Evolutionary conservation across 2,329 filamentous ascomycete genomes (phyloP).

Genomic region (Tricladium varicosporioides): DNA sequence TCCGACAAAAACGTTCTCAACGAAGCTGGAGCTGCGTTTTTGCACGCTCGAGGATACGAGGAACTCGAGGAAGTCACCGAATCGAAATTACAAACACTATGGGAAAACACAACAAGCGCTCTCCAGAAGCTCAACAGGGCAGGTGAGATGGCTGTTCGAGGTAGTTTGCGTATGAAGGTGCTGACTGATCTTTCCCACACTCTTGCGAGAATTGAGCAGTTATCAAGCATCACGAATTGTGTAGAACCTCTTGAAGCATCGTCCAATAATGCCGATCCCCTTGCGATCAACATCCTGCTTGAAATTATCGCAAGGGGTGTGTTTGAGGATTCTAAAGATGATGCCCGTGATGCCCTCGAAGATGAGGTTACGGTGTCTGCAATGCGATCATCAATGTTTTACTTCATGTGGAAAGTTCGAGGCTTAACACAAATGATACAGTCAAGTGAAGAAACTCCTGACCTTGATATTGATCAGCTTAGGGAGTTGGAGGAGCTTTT

Average conservation of each 20-base stretch:
- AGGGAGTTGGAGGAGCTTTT: slow-evolving; percentile 55
- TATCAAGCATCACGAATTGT: slow-evolving; percentile 77
- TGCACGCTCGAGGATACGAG: slow-evolving; percentile 82
- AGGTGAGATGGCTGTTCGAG: slow-evolving; percentile 68
- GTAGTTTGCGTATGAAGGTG: slow-evolving; percentile 62
- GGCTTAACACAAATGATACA: slow-evolving; percentile 54
- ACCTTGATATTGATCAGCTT: slow-evolving; percentile 59
- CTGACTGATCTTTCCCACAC: slow-evolving; percentile 72
- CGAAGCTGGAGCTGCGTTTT: slow-evolving; percentile 77
- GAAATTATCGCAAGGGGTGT: slow-evolving; percentile 73
- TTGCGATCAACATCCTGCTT: slow-evolving; percentile 67
- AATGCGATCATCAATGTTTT: slow-evolving; percentile 76
- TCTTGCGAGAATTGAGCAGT: slow-evolving; percentile 75
- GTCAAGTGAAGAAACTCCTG: slow-evolving; percentile 52
- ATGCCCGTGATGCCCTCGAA: slow-evolving; percentile 72
- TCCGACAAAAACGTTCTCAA: slow-evolving; percentile 80
- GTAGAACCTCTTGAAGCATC: slow-evolving; percentile 69
- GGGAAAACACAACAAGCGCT: slow-evolving; percentile 78
- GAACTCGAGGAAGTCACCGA: slow-evolving; percentile 86
- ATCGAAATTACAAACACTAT: slow-evolving; percentile 74
- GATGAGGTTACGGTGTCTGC: slow-evolving; percentile 75
- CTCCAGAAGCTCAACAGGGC: slow-evolving; percentile 63
- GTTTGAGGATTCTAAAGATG: slow-evolving; percentile 60
- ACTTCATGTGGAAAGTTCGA: slow-evolving; percentile 91
- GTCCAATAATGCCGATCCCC: slow-evolving; percentile 43